These are phyloP conservation scores for Grigorovia transvaalensis DNA, from an alignment of 805 yeast species.

Conservation along the genomic window DNA sequence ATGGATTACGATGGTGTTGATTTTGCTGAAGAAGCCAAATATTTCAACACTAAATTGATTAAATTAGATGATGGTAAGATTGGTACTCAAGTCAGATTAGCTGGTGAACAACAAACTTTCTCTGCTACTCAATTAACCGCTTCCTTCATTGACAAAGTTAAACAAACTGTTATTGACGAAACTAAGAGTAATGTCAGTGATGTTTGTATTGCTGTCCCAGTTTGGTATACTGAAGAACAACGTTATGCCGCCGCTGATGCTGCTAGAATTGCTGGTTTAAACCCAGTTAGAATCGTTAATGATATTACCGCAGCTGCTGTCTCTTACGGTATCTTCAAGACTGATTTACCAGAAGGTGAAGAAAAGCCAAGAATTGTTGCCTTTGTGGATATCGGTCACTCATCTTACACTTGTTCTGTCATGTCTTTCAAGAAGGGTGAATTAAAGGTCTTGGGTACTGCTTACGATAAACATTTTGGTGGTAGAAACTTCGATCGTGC, in stretches of 20 bases:
- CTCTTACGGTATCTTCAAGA: conserved; percentile 97
- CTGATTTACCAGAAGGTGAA: conserved; percentile 74
- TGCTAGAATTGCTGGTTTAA: conserved; percentile 88
- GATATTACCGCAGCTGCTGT: conserved; percentile 98
- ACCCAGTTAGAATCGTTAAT: conserved; percentile 96
- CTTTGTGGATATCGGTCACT: conserved; percentile 94
- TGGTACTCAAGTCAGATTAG: conserved; percentile 77
- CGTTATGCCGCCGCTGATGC: conserved; percentile 96
- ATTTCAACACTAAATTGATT: conserved; percentile 60
- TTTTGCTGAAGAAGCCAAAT: conserved; percentile 61
- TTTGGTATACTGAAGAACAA: conserved; percentile 94
- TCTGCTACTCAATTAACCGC: conserved; percentile 86
- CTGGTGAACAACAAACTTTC: conserved; percentile 69
- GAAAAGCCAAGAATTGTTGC: conserved; percentile 85
- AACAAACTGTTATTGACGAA: conserved; percentile 68
- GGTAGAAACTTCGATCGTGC: conserved; percentile 95
- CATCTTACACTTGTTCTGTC: conserved; percentile 81
- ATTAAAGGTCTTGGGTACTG: conserved; percentile 83
- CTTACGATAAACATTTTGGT: conserved; percentile 93
- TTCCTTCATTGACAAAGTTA: conserved; percentile 88
- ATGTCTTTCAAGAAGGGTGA: conserved; percentile 94
- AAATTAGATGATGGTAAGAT: conserved; percentile 63
- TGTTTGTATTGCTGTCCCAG: conserved; percentile 90
- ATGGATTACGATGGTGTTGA: conserved; percentile 67
- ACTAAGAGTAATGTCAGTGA: conserved; percentile 70